Base-by-base conservation (phyloP, 2,329 filamentous ascomycete species). In the Trichocomaceae sp. region DNA sequence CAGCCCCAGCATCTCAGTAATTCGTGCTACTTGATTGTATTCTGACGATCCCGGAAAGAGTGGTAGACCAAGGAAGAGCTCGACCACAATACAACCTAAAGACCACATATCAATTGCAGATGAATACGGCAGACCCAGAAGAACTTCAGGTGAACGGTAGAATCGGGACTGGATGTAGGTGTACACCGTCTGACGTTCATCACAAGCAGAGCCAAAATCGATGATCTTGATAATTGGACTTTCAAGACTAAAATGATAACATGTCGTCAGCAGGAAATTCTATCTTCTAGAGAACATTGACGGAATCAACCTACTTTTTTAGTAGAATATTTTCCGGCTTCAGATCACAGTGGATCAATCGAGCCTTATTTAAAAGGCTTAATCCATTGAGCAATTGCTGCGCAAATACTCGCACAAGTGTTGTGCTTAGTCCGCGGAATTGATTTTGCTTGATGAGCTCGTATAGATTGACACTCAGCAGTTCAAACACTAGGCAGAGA, bases 101-200 rank as follows among this genome's bases (percentile, higher is more conserved):
- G 93, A 99, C 93, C 93, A 99, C 92, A 99, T 99, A 68, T 99
- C 93, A 66, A 99, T 99, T 44, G 93, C 93, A 4, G 93, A 96
- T 13, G 93, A 97, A 71, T 99, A 99, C 57, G 93, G 93, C 47
- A 99, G 76, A 3, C 93, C 93, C n/a, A 99, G 78, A 37, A 99
- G 74, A 12, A 99, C 93, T 70, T 99, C 93, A 1, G 93, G 93
- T 0, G 93, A 99, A 60, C 93, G 85, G 74, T 99, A 99, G 74
- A 99, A 99, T 63, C 93, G 83, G 9, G 93, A 99, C 71, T 99
- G 93, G 58, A 99, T 99, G 70, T 99, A 99, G 5, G 93, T 99
- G 72, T 99, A 99, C 26, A 99, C 93, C 0, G 93, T 99, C 71
- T 99, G 93, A 50, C 93, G 85, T 74, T 99, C 93, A 70, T 99